A percentile compares a stretch with the other conserved stretches of the same genome.
Evolutionary conservation across 768 basidiomycete species (phyloP).

Genomic region (Kwoniella sp.): DNA sequence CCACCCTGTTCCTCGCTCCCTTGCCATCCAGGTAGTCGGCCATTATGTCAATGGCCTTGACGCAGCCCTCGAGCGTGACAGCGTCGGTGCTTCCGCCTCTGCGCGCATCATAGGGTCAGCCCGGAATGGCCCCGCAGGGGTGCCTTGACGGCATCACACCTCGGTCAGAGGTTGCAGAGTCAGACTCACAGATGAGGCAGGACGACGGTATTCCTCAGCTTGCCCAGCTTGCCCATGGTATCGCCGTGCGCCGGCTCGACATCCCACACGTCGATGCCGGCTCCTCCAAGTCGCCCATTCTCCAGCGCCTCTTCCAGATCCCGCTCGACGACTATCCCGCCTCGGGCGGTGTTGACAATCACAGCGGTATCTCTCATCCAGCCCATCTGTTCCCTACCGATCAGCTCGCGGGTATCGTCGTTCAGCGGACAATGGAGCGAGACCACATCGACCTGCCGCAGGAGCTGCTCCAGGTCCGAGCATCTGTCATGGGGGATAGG

Average conservation of each 20-base stretch:
- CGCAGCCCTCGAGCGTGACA: conserved; percentile 32
- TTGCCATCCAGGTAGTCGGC: conserved; percentile 40
- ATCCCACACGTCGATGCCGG: conserved; percentile 45
- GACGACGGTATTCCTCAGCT: conserved; percentile 35
- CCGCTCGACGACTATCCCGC: conserved; percentile 45
- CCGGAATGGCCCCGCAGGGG: no score
- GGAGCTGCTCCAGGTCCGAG: conserved; percentile 38
- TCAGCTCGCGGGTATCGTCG: conserved; percentile 36
- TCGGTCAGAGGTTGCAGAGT: no score
- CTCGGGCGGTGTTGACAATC: conserved; percentile 50
- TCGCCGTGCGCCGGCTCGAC: conserved; percentile 38
- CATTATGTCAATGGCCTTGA: conserved; percentile 34
- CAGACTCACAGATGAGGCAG: conserved; percentile 43
- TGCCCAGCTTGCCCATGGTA: conserved; percentile 31
- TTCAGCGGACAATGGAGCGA: conserved; percentile 50
- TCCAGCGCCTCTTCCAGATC: conserved; percentile 31
- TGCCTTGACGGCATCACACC: no score
- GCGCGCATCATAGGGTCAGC: no score
- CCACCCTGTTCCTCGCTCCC: conserved; percentile 27
- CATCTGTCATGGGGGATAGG: conserved; percentile 38
- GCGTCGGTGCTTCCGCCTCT: conserved; percentile 41
- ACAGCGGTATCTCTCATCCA: conserved; percentile 41
- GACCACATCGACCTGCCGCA: conserved; percentile 43
- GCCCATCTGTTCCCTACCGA: conserved; percentile 34
- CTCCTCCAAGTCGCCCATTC: conserved; percentile 30